Evolutionary conservation across 345 rosid genomes (phyloP), one percentile per base, ranked within the genome.

Genomic region (Reutealis trisperma): DNA sequence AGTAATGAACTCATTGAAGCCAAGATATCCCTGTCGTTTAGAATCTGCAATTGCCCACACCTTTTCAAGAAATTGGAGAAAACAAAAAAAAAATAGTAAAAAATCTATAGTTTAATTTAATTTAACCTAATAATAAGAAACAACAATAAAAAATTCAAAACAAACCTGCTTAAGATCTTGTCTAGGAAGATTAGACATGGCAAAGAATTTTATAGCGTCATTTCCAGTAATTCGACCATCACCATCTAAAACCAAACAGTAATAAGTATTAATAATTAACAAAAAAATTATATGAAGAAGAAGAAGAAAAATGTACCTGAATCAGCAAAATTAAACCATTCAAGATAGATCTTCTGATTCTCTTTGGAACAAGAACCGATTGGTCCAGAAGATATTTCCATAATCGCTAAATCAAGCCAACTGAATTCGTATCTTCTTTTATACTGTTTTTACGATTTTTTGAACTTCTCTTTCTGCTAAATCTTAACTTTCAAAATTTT

Each of bases 1-100:
- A 18, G 10, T 27, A 34, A 73, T 30, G 10, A 44, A 51, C 62
- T 67, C 19, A 30, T 44, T 34, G 67, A 8, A 77, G 86, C 95
- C 97, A 90, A 93, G 94, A 81, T 85, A 95, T 70, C 98, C 96
- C 63, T 90, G 98, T 52, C 97, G 82, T 84, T 88, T 95, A 42
- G 97, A 87, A 89, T 93, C 98, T 47, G 98, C 91, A 79, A 89
- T 89, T 8, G 99, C 96, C 99, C 99, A 95, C 41, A 93, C 88
- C 99, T 95, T 78, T 37, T 45, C n/a, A 25, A 11, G 47, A 75
- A 22, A 14, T 67, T 72, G 13, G 58, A 64, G 62, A 25, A 44
- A 71, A 76, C 61, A 44, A 15, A 70, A 25, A 55, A 15, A 34
- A 70, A 71, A 5, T 37, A n/a, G n/a, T 58, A 77, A 27, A 75